These are phyloP conservation scores for Ailanthus altissimus DNA, from an alignment of 345 rosid species.

Conservation along the genomic window DNA sequence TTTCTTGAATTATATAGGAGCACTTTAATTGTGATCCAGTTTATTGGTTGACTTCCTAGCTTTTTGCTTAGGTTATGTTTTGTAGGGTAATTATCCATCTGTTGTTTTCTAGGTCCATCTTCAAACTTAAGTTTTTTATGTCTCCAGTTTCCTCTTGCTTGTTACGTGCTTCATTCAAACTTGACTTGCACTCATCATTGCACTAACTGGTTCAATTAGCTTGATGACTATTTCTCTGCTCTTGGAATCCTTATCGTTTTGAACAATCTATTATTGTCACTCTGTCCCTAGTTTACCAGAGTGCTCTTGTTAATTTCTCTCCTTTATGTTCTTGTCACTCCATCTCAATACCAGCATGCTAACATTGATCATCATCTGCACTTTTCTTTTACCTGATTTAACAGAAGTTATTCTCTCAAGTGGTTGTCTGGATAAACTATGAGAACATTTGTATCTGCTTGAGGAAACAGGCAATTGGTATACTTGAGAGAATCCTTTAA, in stretches of 20 bases:
- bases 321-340: neutral
- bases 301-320: neutral
- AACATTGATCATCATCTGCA: neutral
- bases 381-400: neutral
- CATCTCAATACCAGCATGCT: neutral
- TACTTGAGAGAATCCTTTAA: neutral
- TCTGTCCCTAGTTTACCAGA: neutral
- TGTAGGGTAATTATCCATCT: neutral
- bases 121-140: neutral
- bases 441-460: neutral
- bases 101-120: neutral
- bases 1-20: neutral
- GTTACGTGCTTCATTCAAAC: neutral
- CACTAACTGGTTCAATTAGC: neutral
- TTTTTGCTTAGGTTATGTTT: neutral
- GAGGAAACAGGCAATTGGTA: neutral
- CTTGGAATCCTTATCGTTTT: neutral
- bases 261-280: neutral
- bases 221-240: neutral
- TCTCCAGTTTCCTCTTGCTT: neutral
- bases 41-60: neutral
- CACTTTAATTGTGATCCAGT: neutral
- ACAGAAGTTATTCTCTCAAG: neutral
- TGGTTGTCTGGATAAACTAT: conserved; percentile 12
- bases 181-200: neutral